These are phyloP conservation scores for Phytophthora megakarya DNA, from an alignment of 352 stramenopile species.

Conservation along the genomic window DNA sequence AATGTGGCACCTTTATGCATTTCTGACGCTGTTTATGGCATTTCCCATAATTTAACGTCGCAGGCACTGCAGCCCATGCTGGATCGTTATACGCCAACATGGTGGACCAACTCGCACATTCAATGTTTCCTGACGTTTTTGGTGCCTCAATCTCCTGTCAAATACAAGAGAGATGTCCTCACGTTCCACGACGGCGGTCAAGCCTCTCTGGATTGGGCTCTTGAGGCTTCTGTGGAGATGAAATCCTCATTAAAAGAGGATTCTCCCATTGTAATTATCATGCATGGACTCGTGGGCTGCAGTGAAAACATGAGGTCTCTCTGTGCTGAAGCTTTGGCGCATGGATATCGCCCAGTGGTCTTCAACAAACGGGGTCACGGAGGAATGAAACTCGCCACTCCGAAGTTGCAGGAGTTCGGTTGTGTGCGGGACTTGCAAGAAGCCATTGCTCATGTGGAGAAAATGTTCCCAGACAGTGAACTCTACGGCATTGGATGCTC, in stretches of 20 bases:
- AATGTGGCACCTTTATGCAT: neutral
- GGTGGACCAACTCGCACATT: slow-evolving; percentile 79
- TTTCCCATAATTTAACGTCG: neutral
- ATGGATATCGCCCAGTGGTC: slow-evolving; percentile 77
- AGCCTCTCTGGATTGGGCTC: slow-evolving; percentile 69
- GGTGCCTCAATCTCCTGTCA: slow-evolving; percentile 55
- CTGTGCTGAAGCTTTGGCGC: slow-evolving; percentile 59
- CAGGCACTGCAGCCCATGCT: slow-evolving; percentile 55
- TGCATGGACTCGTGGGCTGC: slow-evolving; percentile 75
- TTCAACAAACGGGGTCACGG: slow-evolving; percentile 88
- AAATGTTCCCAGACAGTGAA: slow-evolving; percentile 45
- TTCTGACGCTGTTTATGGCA: slow-evolving; percentile 16
- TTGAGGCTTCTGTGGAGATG: slow-evolving; percentile 37
- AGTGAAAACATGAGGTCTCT: slow-evolving; percentile 66
- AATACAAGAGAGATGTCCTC: slow-evolving; percentile 69
- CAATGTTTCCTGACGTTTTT: slow-evolving; percentile 78
- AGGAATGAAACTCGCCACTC: slow-evolving; percentile 59
- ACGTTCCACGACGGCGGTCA: slow-evolving; percentile 64
- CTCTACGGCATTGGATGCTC: slow-evolving; percentile 80
- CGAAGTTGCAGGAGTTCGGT: slow-evolving; percentile 76
- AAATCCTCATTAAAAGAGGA: slow-evolving; percentile 27
- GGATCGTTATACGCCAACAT: slow-evolving; percentile 67
- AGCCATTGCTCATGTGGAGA: slow-evolving; percentile 59
- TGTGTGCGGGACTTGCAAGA: slow-evolving; percentile 61
- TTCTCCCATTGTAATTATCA: slow-evolving; percentile 63